phyloP scores from a whole-genome alignment of 2,329 filamentous ascomycete species.

The Epichloe uncinata region DNA sequence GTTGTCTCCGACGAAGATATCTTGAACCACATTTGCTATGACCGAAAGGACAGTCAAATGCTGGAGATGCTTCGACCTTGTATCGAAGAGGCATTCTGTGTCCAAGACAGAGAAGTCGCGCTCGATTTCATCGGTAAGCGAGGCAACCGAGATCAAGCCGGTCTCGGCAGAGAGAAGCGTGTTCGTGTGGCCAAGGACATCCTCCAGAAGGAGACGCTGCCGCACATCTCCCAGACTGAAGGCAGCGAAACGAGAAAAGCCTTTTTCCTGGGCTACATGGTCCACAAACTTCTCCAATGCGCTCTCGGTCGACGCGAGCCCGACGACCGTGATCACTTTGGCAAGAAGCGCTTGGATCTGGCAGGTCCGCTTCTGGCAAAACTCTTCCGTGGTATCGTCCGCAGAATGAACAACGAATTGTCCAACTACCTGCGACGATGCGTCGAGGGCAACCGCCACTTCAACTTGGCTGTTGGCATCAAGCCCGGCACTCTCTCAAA shows the following conservation, averaged over 20 bases:
- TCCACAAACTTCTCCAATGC: conserved; percentile 88
- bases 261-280: conserved; percentile 98
- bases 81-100: conserved; percentile 91
- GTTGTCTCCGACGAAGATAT: conserved; percentile 98
- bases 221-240: conserved; percentile 90
- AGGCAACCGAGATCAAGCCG: conserved; percentile 47
- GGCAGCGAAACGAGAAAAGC: conserved; percentile 93
- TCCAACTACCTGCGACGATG: conserved; percentile 84
- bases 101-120: conserved; percentile 89
- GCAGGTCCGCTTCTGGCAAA: conserved; percentile 92
- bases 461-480: conserved; percentile 81
- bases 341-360: conserved; percentile 94
- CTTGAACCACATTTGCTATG: conserved; percentile 93
- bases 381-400: conserved; percentile 83
- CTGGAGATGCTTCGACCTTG: conserved; percentile 94
- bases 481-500: conserved; percentile 87
- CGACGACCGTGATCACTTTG: conserved; percentile 96
- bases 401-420: conserved; percentile 81
- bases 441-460: conserved; percentile 77
- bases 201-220: conserved; percentile 90
- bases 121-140: conserved; percentile 93
- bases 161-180: conserved; percentile 72
- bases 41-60: conserved; percentile 91
- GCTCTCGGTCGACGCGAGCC: conserved; percentile 85
- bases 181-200: conserved; percentile 87